Conservation (phyloP, 441 rosid genomes). For the Jatropha multifida region DNA sequence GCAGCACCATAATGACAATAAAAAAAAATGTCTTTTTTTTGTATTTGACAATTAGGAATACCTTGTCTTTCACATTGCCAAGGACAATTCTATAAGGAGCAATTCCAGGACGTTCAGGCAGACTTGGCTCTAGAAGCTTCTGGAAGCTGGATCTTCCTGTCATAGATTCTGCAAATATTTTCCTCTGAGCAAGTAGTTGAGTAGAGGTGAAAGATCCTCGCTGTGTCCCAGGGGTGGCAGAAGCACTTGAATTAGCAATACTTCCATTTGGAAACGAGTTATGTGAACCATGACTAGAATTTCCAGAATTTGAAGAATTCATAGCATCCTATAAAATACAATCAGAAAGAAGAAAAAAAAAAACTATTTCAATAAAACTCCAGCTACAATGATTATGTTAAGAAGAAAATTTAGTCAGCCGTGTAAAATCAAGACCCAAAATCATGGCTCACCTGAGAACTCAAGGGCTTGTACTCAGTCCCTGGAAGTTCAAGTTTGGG, state of each 20-base stretch:
- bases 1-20: too few relatives aligned
- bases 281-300: conserved; percentile 22
- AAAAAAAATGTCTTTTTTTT: too few relatives aligned
- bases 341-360: conserved; percentile 5
- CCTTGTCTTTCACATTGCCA: conserved; percentile 93
- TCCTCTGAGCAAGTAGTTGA: conserved; percentile 66
- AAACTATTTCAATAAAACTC: neutral
- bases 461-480: conserved; percentile 58
- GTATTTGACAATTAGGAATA: conserved; percentile 26
- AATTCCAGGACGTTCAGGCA: conserved; percentile 69
- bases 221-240: conserved; percentile 41
- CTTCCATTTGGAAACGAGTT: conserved; percentile 48
- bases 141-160: conserved; percentile 92
- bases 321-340: conserved; percentile 40
- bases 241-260: conserved; percentile 39
- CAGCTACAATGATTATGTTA: conserved; percentile 5
- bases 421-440: conserved; percentile 4
- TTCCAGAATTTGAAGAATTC: conserved; percentile 35
- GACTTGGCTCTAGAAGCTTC: conserved; percentile 88
- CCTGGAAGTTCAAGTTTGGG: conserved; percentile 79
- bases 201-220: conserved; percentile 52
- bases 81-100: conserved; percentile 94
- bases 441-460: conserved; percentile 55
- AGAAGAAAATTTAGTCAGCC: neutral
- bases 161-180: conserved; percentile 74